Percentiles rank a stretch among this genome's conserved stretches.
These are phyloP conservation scores for Hypoxylon sp. DNA, from an alignment of 2,329 filamentous ascomycete species.

Conservation along the genomic window DNA sequence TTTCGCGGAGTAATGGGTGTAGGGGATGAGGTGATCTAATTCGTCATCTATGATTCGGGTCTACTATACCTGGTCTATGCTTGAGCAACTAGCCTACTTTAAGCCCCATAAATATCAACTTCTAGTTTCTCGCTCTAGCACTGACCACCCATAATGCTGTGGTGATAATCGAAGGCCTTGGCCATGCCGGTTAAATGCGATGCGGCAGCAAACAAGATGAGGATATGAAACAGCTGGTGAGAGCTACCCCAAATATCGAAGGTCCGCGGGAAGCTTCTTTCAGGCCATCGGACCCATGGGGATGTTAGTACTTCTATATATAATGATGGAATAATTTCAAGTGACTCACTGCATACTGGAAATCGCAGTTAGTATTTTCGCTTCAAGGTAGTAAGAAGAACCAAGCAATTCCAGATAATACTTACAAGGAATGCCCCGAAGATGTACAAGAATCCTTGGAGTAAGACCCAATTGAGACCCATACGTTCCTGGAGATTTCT, in stretches of 20 bases:
- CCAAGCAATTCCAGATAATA: not conserved
- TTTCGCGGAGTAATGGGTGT: not conserved
- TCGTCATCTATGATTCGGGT: constrained; percentile 1
- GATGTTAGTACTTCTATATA: constrained; percentile 36
- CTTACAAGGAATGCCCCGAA: constrained; percentile 76
- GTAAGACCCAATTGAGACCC: constrained; percentile 81
- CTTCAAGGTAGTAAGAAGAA: not conserved
- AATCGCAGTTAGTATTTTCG: constrained; percentile 14
- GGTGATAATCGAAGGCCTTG: constrained; percentile 87
- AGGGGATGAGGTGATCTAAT: not conserved
- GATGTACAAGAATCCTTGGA: constrained; percentile 87
- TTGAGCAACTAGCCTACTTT: not conserved
- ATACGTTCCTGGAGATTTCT: constrained; percentile 76
- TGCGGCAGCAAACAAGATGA: constrained; percentile 84
- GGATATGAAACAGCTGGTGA: constrained; percentile 95
- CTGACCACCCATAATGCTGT: constrained; percentile 67
- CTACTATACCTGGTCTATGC: not conserved
- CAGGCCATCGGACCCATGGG: constrained; percentile 78
- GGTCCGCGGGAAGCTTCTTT: constrained; percentile 78
- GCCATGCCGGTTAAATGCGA: constrained; percentile 85
- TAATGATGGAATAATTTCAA: constrained; percentile 3
- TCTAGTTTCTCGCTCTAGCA: constrained; percentile 53
- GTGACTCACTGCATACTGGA: constrained; percentile 74
- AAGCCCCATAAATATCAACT: not conserved
- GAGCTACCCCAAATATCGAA: constrained; percentile 95